Evolutionary conservation across 371 early-diverging fungal genomes (phyloP).

Genomic region (Cokeromyces recurvatus): DNA sequence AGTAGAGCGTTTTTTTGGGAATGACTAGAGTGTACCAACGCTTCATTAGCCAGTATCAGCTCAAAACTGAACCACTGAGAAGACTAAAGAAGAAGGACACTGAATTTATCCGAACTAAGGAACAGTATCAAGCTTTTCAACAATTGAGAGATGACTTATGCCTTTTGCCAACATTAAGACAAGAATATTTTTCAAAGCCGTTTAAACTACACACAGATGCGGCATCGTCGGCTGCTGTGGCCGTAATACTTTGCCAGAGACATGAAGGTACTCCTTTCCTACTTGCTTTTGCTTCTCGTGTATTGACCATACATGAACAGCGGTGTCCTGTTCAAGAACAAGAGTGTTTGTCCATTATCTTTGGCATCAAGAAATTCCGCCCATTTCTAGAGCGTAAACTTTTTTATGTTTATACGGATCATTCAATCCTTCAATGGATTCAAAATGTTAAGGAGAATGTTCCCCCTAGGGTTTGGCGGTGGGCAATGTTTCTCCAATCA

Average conservation of each 20-base stretch:
- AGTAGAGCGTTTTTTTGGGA: neutral
- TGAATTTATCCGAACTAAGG: neutral
- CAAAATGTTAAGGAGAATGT: neutral
- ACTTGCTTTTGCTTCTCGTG: too few species aligned
- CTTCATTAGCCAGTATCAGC: neutral
- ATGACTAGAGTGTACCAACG: neutral
- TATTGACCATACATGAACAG: neutral
- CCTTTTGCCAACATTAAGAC: neutral
- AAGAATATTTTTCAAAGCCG: neutral
- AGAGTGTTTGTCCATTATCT: neutral
- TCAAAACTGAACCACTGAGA: neutral
- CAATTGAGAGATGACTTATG: neutral
- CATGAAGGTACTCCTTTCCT: too few species aligned
- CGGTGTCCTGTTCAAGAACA: conserved; percentile 3
- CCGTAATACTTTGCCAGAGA: too few species aligned
- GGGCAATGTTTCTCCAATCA: conserved; percentile 4
- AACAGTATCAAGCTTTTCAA: conserved; percentile 3
- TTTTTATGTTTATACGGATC: conserved; percentile 24
- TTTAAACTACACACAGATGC: conserved; percentile 2
- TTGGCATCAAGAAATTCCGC: conserved; percentile 3
- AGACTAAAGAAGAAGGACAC: conserved; percentile 1
- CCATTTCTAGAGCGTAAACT: neutral
- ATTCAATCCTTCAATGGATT: conserved; percentile 11
- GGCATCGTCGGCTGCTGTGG: neutral
- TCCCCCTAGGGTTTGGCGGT: conserved; percentile 4